A percentile compares a stretch with the other conserved stretches of the same genome.
Evolutionary conservation across 495 filamentous ascomycete genomes (phyloP).

Genomic region (Xylaria bambusicola): DNA sequence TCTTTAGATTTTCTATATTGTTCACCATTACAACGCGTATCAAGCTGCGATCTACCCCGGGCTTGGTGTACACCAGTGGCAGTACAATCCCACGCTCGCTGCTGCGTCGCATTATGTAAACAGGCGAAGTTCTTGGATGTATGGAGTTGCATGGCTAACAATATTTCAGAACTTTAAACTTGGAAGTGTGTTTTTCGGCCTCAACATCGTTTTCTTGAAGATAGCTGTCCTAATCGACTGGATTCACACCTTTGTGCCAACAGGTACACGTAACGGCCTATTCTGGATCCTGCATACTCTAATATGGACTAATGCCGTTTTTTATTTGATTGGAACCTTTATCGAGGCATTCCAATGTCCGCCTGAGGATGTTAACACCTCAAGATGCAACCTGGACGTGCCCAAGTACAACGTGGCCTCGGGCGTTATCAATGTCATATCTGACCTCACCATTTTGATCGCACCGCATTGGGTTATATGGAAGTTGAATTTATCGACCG

Average conservation of each 20-base stretch:
- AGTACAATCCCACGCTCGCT: conserved; percentile 4
- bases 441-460: conserved; percentile 39
- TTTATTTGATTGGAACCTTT: conserved; percentile 31
- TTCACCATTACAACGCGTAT: conserved; percentile 10
- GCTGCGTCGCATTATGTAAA: conserved; percentile 15
- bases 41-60: conserved; percentile 9
- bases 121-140: neutral
- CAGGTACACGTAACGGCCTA: conserved; percentile 28
- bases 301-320: conserved; percentile 28
- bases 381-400: conserved; percentile 33
- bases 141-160: neutral
- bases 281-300: conserved; percentile 33
- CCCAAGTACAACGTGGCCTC: conserved; percentile 17
- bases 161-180: conserved; percentile 9
- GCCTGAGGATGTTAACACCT: conserved; percentile 35
- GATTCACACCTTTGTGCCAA: conserved; percentile 27
- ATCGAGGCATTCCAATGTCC: conserved; percentile 46
- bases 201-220: conserved; percentile 26
- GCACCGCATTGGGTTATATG: conserved; percentile 43
- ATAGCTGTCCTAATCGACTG: conserved; percentile 28
- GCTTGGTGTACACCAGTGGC: conserved; percentile 13
- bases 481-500: conserved; percentile 31
- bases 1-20: conserved; percentile 6
- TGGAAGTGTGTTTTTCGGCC: conserved; percentile 24
- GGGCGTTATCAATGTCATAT: conserved; percentile 33